phyloP scores from a whole-genome alignment of 495 filamentous ascomycete genomes.

The Xylaria flabelliformis region DNA sequence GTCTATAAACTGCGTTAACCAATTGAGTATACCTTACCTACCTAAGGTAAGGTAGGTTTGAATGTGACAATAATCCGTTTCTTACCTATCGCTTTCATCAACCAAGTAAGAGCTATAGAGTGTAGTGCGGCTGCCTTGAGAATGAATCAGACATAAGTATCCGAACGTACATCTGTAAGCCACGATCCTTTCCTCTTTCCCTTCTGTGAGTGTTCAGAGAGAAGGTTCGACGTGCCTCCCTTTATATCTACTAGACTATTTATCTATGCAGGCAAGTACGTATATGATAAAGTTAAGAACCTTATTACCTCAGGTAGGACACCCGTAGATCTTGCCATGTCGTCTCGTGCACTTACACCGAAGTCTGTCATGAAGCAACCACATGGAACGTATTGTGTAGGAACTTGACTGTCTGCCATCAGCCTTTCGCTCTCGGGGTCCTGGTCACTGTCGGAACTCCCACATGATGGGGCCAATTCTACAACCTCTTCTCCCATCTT shows the following conservation, averaged over 20 bases:
- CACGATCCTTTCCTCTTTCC: conserved; percentile 16
- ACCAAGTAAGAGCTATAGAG: not conserved
- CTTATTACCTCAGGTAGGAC: not conserved
- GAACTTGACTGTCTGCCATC: not conserved
- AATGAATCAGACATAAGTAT: not conserved
- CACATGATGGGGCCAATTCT: conserved; percentile 29
- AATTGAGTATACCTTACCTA: not conserved
- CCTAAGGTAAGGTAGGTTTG: not conserved
- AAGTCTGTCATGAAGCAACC: not conserved
- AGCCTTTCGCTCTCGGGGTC: not conserved
- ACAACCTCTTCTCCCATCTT: conserved; percentile 20
- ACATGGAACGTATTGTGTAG: not conserved
- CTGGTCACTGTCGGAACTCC: conserved; percentile 6
- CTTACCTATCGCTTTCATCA: not conserved
- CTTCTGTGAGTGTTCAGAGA: not conserved
- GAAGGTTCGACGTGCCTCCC: not conserved
- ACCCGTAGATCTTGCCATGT: not conserved
- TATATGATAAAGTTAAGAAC: not conserved
- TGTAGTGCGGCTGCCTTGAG: not conserved
- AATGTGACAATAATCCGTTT: not conserved
- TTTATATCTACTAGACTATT: not conserved
- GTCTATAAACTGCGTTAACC: not conserved
- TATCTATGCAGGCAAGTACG: not conserved
- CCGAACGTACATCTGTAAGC: not conserved
- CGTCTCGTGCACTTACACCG: not conserved